Base-by-base conservation (phyloP, 2,329 filamentous ascomycete species). In the Purpureocillium lavendulum region DNA sequence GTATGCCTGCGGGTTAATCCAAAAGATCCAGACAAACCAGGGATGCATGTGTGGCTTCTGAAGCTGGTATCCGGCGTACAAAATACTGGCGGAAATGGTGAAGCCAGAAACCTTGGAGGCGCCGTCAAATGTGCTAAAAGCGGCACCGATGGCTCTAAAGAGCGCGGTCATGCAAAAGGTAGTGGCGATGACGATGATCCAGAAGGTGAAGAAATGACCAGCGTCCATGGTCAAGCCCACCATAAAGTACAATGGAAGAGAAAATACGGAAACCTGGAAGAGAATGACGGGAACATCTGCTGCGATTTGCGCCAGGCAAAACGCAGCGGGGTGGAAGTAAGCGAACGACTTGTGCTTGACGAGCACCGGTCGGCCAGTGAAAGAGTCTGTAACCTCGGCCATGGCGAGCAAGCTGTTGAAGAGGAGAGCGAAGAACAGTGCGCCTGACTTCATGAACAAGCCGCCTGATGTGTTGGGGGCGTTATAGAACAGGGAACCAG, bases 1-100 rank as follows among this genome's bases (percentile, higher is more conserved):
- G 42, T 86, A 87, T 0, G 82, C 75, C 3, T 87, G 61, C 0
- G 82, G 82, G 45, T 83, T 71, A 16, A 82, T 71, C 73, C 76
- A 80, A 44, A 70, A 79, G 3, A 82, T 54, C 78, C 78, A 82
- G 3, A 65, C 60, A 17, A 82, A 71, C 75, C 76, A 82, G 0
- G 71, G 70, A 31, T 77, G 73, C 77, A 82, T 81, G 43, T 75
- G 63, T 16, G 67, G 68, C 17, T 77, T 75, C 4, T 67, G 69
- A 41, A 82, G 81, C 52, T 80, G 66, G 54, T 78, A 83, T 12
- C 80, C 80, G 4, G 70, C 77, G 54, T 83, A 84, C 31, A 82
- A 71, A 39, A 81, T 59, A 9, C 73, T 55, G 1, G 71, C 69
- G 26, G 64, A 64, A 36, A 82, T 60, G 38, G 62, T 15, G 31